phyloP scores from a whole-genome alignment of 208 protist species.

The Acanthamoeba castellanii region DNA sequence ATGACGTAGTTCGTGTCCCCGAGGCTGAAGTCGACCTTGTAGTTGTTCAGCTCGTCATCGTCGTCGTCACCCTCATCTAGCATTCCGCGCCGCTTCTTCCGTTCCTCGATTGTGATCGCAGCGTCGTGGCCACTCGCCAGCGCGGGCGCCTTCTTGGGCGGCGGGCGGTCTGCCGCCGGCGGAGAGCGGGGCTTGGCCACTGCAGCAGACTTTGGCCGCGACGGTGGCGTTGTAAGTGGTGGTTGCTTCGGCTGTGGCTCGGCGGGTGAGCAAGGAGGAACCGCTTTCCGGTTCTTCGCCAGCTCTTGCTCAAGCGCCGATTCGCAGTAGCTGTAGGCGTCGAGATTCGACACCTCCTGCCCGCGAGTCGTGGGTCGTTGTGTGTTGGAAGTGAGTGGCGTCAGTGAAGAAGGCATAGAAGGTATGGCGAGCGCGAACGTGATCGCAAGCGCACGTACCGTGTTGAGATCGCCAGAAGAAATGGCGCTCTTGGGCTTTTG shows the following conservation, averaged over 20 bases:
- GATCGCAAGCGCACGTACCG: not conserved
- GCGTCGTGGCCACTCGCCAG: not conserved
- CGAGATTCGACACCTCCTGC: not conserved
- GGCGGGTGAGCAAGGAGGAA: too few species aligned
- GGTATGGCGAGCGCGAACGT: not conserved
- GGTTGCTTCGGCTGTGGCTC: not conserved
- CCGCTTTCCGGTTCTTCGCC: not conserved
- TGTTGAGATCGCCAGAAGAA: not conserved
- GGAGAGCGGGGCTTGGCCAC: not conserved
- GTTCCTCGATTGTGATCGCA: not conserved
- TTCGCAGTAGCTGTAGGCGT: slow-evolving; percentile 12
- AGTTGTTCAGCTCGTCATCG: not conserved
- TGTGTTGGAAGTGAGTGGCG: not conserved
- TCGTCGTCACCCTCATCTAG: not conserved
- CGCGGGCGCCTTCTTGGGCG: not conserved
- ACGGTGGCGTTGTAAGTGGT: not conserved
- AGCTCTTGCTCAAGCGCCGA: not conserved
- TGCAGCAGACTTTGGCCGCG: not conserved
- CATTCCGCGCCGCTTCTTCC: not conserved
- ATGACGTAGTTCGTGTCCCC: slow-evolving; percentile 26
- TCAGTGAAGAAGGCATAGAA: not conserved
- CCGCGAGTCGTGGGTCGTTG: not conserved
- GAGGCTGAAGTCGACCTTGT: not conserved
- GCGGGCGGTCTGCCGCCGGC: not conserved
- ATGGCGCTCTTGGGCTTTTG: not conserved